phyloP scores from a whole-genome alignment of 345 rosid species.

The Gynandropsis gynandra region DNA sequence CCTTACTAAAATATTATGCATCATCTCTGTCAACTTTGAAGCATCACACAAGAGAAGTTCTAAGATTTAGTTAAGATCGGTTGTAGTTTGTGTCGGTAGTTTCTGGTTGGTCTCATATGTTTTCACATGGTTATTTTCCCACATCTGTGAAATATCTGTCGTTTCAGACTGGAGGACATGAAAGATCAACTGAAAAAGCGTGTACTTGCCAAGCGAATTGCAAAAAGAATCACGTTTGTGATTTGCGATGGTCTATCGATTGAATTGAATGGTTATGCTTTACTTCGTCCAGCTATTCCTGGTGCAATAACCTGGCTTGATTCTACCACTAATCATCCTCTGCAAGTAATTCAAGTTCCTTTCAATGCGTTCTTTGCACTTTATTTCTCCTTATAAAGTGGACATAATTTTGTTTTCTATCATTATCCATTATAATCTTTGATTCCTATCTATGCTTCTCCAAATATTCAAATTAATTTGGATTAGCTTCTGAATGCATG shows the following conservation, averaged over 20 bases:
- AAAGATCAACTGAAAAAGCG: constrained; percentile 81
- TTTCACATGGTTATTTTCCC: neutral
- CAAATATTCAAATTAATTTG: too few relatives aligned
- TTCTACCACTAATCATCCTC: constrained; percentile 80
- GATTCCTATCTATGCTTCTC: too few relatives aligned
- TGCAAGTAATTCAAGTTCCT: constrained; percentile 50
- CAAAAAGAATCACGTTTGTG: constrained; percentile 50
- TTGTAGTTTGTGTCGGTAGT: constrained; percentile 6
- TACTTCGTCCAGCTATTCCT: constrained; percentile 72
- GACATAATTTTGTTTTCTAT: constrained; percentile 4
- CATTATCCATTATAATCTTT: neutral
- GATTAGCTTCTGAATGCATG: too few relatives aligned
- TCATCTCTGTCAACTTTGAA: constrained; percentile 3
- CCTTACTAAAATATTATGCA: neutral
- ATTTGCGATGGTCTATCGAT: constrained; percentile 60
- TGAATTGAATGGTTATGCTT: constrained; percentile 73
- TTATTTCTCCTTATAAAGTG: neutral
- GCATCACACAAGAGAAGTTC: constrained; percentile 11
- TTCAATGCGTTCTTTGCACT: neutral
- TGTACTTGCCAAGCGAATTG: constrained; percentile 71
- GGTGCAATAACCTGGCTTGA: constrained; percentile 92
- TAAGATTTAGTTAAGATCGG: constrained; percentile 3
- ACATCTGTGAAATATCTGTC: constrained; percentile 11
- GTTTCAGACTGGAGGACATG: constrained; percentile 78
- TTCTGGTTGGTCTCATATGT: constrained; percentile 3